These are phyloP conservation scores for Apiotrichum mycotoxinovorans DNA, from an alignment of 1,284 basidiomycete genomes.

Conservation along the genomic window DNA sequence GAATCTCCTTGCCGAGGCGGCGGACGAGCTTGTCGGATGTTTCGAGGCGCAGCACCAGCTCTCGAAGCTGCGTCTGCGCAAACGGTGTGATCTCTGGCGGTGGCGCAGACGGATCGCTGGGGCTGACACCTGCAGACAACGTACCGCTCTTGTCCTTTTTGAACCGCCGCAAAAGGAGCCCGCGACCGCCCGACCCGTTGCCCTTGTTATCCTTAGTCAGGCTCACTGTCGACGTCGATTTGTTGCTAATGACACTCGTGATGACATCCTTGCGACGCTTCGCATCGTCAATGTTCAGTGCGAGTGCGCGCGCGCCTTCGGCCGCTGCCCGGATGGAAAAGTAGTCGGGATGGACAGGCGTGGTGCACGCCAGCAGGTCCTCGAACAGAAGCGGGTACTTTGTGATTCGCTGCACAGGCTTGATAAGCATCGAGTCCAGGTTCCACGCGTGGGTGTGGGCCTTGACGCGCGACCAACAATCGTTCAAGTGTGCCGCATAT, in stretches of 20 bases:
- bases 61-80: constrained; percentile 28
- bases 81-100: constrained; percentile 26
- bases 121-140: not conserved
- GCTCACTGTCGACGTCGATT: constrained; percentile 22
- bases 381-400: constrained; percentile 84
- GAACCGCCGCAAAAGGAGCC: constrained; percentile 39
- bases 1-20: constrained; percentile 42
- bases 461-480: constrained; percentile 65
- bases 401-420: constrained; percentile 84
- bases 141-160: constrained; percentile 36
- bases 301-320: constrained; percentile 68
- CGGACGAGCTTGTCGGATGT: constrained; percentile 37
- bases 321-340: constrained; percentile 63
- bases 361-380: constrained; percentile 75
- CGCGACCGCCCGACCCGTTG: constrained; percentile 10
- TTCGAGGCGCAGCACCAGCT: constrained; percentile 35
- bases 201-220: constrained; percentile 13
- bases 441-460: constrained; percentile 88
- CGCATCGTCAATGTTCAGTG: constrained; percentile 80
- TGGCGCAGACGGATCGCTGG: constrained; percentile 2
- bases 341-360: constrained; percentile 70
- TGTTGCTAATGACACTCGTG: constrained; percentile 51
- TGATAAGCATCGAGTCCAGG: constrained; percentile 77
- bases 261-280: constrained; percentile 80
- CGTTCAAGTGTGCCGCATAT: constrained; percentile 61